Evolutionary conservation across 2,329 filamentous ascomycete genomes (phyloP), one percentile per base, ranked within the genome.

Genomic region (Rhexocercosporidium sp.): DNA sequence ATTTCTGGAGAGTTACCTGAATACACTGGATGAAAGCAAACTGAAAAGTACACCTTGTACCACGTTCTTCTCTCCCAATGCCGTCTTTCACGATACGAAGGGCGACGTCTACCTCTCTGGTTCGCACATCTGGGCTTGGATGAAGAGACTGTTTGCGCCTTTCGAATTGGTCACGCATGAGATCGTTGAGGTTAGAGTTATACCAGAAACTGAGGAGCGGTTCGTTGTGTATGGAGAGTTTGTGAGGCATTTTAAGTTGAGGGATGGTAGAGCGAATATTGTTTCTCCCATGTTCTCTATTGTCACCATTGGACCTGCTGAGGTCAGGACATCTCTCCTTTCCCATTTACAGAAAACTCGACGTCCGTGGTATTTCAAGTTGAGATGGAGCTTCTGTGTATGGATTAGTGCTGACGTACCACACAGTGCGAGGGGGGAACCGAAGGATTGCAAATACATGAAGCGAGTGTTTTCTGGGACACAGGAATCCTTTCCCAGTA

Each of bases 401-500:
- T 9, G 8, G 34, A 37, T 11, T 9, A 59, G 61, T 66, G 66
- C 66, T 29, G 37, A 66, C 22, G 66, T 57, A 39, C 16, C 4
- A 31, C 27, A 62, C 57, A 37, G 27, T 20, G 31, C 3, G 62
- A 62, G 18, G 49, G 59, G 18, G 66, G 65, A 29, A 68, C 61
- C 3, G 56, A 67, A 37, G 66, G 70, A 12, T 39, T 62, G 56
- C 41, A 62, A 41, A 62, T 71, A 25, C 29, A 64, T 49, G 66
- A 67, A 14, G 27, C 27, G n/a, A 69, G 62, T 44, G 41, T 67
- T 3, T 72, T 70, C 39, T 72, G 66, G 68, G 68, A 72, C 59
- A 71, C 67, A 7, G 67, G 66, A 12, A 64, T 69, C 54, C 22
- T 68, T 34, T 60, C 62, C 6, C 22, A 67, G 27, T 57, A 66